These are phyloP conservation scores for Bipolaris cookei DNA, from an alignment of 2,329 filamentous ascomycete genomes.

Conservation along the genomic window DNA sequence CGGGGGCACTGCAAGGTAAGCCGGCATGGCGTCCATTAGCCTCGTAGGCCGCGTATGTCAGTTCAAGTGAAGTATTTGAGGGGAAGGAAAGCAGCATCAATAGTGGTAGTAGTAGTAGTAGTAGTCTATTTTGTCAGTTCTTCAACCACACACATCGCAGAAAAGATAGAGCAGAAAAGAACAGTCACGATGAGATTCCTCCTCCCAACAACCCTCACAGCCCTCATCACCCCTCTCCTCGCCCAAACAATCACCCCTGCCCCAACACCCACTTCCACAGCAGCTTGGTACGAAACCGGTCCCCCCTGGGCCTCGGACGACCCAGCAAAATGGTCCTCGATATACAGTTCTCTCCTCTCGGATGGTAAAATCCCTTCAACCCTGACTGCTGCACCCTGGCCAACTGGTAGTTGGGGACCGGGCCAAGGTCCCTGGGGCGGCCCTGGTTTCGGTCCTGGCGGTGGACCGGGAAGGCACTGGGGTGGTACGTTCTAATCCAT, in stretches of 20 bases:
- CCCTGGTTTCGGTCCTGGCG: background rate
- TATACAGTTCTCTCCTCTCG: slow-evolving; percentile 37
- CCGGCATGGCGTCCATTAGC: slow-evolving; percentile 11
- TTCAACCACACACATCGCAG: background rate
- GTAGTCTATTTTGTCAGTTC: background rate
- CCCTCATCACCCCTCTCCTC: slow-evolving; percentile 10
- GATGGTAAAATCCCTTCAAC: slow-evolving; percentile 36
- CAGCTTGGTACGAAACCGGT: slow-evolving; percentile 6
- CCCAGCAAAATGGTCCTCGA: slow-evolving; percentile 30
- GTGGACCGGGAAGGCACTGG: slow-evolving; percentile 22
- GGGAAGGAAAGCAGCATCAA: background rate
- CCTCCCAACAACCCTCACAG: slow-evolving; percentile 2
- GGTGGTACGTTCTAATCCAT: slow-evolving; percentile 22
- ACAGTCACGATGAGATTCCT: slow-evolving; percentile 4
- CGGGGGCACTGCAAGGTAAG: background rate
- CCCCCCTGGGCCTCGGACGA: slow-evolving; percentile 34
- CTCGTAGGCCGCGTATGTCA: slow-evolving; percentile 16
- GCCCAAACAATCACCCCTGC: slow-evolving; percentile 18
- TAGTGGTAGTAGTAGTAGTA: background rate
- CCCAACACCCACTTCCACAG: slow-evolving; percentile 9
- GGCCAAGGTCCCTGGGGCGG: slow-evolving; percentile 28
- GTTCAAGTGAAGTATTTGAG: slow-evolving; percentile 16
- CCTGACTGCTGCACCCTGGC: slow-evolving; percentile 31
- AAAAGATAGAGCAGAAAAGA: background rate
- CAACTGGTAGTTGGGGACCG: slow-evolving; percentile 32